Evolutionary conservation across 441 rosid species (phyloP), one percentile per base, ranked within the genome.

Genomic region (Croton setiger): DNA sequence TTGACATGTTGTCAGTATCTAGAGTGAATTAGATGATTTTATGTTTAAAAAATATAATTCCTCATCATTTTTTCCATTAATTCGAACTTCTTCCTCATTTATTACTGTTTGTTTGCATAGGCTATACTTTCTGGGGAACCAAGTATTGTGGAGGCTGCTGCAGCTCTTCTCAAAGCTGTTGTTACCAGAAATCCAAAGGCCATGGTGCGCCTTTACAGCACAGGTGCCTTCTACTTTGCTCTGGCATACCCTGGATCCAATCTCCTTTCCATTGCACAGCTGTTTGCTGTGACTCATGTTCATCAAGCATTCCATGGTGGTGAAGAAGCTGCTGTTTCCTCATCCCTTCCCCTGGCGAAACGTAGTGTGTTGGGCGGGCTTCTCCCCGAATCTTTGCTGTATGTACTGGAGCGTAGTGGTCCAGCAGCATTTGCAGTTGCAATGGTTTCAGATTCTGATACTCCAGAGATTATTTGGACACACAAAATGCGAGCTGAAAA

Each of bases 231-330:
- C 83, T 96, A 88, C 81, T 93, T 96, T 84, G 89, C 98, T 43
- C 87, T 96, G 69, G 87, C 98, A 68, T 96, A 96, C 81, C 98
- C 99, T 78, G 99, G 99, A 76, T 96, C 99, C 67, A 93, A 96
- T 80, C 94, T 96, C 60, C 82, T 77, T 72, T 84, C 97, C 18
- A 96, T 96, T 66, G 91, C 99, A 68, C 98, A 91, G 75, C 93
- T 96, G 68, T 96, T 96, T 84, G 82, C 96, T 14, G 87, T 78
- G 63, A 96, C 99, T 81, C 99, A 96, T 75, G 90, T 93, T 73
- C 98, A 90, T 85, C 99, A 96, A 89, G 98, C 99, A 70, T 96
- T 96, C 79, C 99, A 96, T 85, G 99, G 99, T 65, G 99, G 99
- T 69, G 98, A 96, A 86, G 97, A 96, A 80, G 99, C 99, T 75